A percentile compares a stretch with the other conserved stretches of the same genome.
Evolutionary conservation across 805 yeast genomes (phyloP).

Genomic region (Wickerhamomyces alni): DNA sequence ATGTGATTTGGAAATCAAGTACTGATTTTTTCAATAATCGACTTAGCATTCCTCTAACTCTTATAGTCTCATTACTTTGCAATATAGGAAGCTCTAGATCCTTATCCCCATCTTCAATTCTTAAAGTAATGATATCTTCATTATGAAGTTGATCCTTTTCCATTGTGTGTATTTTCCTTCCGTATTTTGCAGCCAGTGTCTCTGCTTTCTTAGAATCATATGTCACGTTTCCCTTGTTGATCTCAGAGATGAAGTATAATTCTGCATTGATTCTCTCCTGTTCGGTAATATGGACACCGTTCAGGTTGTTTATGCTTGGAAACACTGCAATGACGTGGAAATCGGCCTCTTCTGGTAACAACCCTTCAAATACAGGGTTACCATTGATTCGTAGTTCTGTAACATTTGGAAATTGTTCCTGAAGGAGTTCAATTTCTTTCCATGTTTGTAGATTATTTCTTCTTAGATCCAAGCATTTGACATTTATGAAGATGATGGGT

Average conservation of each 20-base stretch:
- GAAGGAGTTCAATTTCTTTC: slow-evolving; percentile 41
- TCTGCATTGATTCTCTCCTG: slow-evolving; percentile 61
- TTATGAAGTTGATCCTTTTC: not conserved
- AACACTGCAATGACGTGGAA: slow-evolving; percentile 41
- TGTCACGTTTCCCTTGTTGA: slow-evolving; percentile 24
- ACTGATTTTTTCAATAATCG: slow-evolving; percentile 18
- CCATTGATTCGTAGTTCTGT: slow-evolving; percentile 40
- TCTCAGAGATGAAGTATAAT: slow-evolving; percentile 52
- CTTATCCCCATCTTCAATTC: slow-evolving; percentile 1
- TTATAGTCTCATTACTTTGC: slow-evolving; percentile 27
- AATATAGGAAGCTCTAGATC: slow-evolving; percentile 15
- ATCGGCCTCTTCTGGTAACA: slow-evolving; percentile 20
- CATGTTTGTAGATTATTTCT: slow-evolving; percentile 42
- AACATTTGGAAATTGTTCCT: slow-evolving; percentile 34
- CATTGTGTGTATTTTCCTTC: slow-evolving; percentile 5
- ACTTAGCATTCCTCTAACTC: slow-evolving; percentile 29
- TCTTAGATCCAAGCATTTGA: slow-evolving; percentile 42
- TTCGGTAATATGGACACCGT: slow-evolving; percentile 47
- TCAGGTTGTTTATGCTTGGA: slow-evolving; percentile 34
- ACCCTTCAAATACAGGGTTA: slow-evolving; percentile 41
- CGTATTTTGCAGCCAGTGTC: slow-evolving; percentile 32
- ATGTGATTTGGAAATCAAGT: slow-evolving; percentile 20
- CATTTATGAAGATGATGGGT: not conserved
- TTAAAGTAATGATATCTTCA: slow-evolving; percentile 2
- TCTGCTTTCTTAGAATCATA: slow-evolving; percentile 35